A percentile compares a stretch with the other conserved stretches of the same genome.
Evolutionary conservation across 306 rosid genomes (phyloP).

Genomic region (Fagus crenata): DNA sequence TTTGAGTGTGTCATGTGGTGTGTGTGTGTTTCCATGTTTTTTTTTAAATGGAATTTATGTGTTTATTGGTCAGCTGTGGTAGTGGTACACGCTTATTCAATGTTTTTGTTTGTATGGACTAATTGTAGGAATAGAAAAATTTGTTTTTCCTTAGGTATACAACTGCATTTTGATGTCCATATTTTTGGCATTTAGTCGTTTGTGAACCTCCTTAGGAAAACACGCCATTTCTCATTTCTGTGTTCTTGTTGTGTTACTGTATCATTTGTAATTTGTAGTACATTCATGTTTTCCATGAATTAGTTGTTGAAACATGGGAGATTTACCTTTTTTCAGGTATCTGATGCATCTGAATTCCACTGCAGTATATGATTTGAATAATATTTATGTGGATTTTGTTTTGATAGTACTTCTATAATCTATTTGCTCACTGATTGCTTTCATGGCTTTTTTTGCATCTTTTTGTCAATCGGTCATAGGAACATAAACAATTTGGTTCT

Average conservation of each 20-base stretch:
- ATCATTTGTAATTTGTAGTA: background rate
- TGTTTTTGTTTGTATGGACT: constrained; percentile 4
- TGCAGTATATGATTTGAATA: constrained; percentile 14
- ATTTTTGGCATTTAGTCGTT: background rate
- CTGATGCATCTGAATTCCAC: background rate
- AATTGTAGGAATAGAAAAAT: background rate
- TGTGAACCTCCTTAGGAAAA: background rate
- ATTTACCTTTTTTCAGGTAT: background rate
- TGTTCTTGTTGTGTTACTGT: background rate
- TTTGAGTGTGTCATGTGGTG: background rate
- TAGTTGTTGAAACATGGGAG: background rate
- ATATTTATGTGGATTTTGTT: constrained; percentile 3
- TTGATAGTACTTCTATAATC: background rate
- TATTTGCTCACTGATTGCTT: background rate
- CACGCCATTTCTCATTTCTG: background rate
- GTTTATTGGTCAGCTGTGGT: background rate
- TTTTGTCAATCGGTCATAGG: background rate
- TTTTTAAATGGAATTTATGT: background rate
- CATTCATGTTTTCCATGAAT: constrained; percentile 1
- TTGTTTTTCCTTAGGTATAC: constrained; percentile 1
- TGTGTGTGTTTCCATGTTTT: background rate
- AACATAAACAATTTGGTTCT: background rate
- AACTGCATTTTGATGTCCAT: constrained; percentile 3
- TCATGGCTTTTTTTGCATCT: background rate
- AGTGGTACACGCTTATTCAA: background rate